These are phyloP conservation scores for Isatis tinctoria DNA, from an alignment of 345 rosid genomes.

Conservation along the genomic window DNA sequence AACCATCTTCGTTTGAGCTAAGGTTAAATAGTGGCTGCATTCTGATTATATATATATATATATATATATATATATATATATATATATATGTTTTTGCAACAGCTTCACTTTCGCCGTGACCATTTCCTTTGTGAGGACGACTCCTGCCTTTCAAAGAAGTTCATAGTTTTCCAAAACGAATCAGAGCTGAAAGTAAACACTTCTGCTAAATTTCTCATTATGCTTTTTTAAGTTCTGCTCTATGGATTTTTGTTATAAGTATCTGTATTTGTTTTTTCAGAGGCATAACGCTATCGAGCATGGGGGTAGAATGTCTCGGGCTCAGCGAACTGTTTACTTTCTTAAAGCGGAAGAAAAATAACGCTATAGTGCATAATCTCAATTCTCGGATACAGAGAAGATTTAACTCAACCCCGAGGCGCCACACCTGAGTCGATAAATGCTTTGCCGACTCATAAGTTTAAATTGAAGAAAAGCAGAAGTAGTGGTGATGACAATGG, in stretches of 20 bases:
- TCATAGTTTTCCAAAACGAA: constrained; percentile 79
- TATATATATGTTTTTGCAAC: constrained; percentile 20
- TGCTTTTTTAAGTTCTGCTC: neutral
- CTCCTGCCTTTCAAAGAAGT: constrained; percentile 85
- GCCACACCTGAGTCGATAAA: constrained; percentile 87
- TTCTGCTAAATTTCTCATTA: neutral
- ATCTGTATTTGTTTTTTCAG: constrained; percentile 36
- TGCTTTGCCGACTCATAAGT: constrained; percentile 89
- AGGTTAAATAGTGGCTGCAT: neutral
- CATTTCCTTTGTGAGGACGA: constrained; percentile 97
- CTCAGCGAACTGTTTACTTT: constrained; percentile 87
- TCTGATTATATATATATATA: no score
- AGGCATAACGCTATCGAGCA: constrained; percentile 91
- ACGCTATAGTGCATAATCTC: constrained; percentile 92
- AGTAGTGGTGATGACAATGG: constrained; percentile 46
- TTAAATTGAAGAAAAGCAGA: constrained; percentile 66
- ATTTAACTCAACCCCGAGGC: constrained; percentile 78
- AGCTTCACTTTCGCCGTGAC: constrained; percentile 87
- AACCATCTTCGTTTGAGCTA: neutral
- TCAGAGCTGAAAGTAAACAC: constrained; percentile 78
- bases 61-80: no score
- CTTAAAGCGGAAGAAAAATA: no score
- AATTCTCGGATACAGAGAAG: constrained; percentile 90
- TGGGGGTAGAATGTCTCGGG: constrained; percentile 93
- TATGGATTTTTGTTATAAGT: neutral